Evolutionary conservation across 164 flowering plant genomes (phyloP).

Genomic region (Magnolia sinica): DNA sequence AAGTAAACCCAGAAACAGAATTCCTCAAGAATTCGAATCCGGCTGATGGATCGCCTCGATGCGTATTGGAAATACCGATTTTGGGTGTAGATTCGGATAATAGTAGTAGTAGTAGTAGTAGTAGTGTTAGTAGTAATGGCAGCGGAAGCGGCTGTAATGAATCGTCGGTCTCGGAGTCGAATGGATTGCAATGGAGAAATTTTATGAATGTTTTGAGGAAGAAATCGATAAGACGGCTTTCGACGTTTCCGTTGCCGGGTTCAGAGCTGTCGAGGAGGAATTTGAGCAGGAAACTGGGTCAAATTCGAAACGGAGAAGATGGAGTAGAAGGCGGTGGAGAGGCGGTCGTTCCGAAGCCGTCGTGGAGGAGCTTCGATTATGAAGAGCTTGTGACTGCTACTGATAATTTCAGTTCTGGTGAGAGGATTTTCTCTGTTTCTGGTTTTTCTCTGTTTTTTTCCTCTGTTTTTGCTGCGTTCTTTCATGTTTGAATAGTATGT

Average conservation of each 20-base stretch:
- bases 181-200: constrained; percentile 48
- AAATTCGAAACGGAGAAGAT: constrained; percentile 38
- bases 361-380: constrained; percentile 64
- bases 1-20: constrained; percentile 3
- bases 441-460: background rate
- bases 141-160: background rate
- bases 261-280: constrained; percentile 43
- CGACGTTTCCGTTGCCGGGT: constrained; percentile 44
- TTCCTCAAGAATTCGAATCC: background rate
- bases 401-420: constrained; percentile 69
- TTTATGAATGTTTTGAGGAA: constrained; percentile 44
- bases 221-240: constrained; percentile 52
- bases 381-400: constrained; percentile 75
- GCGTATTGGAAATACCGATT: constrained; percentile 50
- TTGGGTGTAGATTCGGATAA: constrained; percentile 39
- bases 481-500: background rate
- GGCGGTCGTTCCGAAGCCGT: constrained; percentile 35
- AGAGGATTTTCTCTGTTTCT: background rate
- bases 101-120: constrained; percentile 43
- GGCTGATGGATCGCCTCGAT: constrained; percentile 44
- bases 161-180: constrained; percentile 10
- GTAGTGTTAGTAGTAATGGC: constrained; percentile 15
- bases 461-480: background rate
- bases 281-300: constrained; percentile 40
- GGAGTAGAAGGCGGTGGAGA: constrained; percentile 24